Conservation (phyloP, 2,329 filamentous ascomycete genomes). For the Sphaerostilbella broomeana region DNA sequence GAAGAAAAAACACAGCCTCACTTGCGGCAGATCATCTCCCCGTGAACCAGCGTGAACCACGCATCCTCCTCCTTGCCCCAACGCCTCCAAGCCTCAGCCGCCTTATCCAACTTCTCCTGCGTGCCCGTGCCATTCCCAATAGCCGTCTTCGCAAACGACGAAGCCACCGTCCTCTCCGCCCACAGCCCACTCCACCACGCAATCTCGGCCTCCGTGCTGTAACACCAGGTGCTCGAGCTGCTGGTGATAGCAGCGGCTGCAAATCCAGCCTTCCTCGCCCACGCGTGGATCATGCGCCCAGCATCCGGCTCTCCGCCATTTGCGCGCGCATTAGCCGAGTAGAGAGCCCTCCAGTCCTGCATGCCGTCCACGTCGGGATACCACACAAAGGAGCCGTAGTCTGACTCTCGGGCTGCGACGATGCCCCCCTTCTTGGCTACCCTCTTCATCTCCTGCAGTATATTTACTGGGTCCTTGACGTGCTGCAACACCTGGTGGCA, state of each 20-base stretch:
- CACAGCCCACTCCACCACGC: conserved; percentile 19
- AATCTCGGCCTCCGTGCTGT: conserved; percentile 16
- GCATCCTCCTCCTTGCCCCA: conserved; percentile 14
- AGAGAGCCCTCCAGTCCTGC: conserved; percentile 16
- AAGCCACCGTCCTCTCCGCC: conserved; percentile 18
- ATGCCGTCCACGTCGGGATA: conserved; percentile 19
- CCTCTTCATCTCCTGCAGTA: conserved; percentile 34
- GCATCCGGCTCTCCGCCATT: conserved; percentile 19
- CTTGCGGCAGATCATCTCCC: conserved; percentile 17
- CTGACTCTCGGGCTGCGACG: conserved; percentile 26
- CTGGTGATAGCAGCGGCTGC: conserved; percentile 9
- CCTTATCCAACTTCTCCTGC: conserved; percentile 17
- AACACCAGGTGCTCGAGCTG: conserved; percentile 20
- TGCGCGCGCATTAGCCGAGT: conserved; percentile 12
- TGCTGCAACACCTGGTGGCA: conserved; percentile 35
- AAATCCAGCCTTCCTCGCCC: conserved; percentile 19
- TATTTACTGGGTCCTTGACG: conserved; percentile 27
- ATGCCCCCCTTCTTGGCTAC: conserved; percentile 36
- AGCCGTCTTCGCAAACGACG: conserved; percentile 16
- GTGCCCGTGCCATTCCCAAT: conserved; percentile 12
- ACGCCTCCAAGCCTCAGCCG: conserved; percentile 10
- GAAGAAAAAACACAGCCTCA: too few relatives aligned
- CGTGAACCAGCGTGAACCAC: conserved; percentile 14
- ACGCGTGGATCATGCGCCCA: conserved; percentile 18
- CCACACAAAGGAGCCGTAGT: conserved; percentile 18